A percentile compares a stretch with the other conserved stretches of the same genome.
Conservation (phyloP, 208 protist species). For the Acanthamoeba quina region DNA sequence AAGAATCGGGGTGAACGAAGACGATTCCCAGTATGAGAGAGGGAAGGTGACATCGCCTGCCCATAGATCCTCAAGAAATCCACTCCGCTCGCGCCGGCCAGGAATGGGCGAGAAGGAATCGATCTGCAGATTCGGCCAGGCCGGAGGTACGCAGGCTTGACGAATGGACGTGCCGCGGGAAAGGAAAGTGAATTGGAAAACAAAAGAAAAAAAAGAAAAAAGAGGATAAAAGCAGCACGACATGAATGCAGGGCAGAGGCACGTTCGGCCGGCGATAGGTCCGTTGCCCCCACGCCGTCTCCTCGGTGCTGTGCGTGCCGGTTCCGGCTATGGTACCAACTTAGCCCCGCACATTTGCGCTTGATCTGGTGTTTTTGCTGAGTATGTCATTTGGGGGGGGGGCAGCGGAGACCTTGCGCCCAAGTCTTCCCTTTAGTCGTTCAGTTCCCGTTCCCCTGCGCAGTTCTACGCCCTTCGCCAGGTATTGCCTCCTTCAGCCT, state of each 20-base stretch:
- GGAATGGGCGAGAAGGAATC: background rate
- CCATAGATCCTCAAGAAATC: background rate
- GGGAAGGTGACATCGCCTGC: background rate
- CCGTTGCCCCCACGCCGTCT: background rate
- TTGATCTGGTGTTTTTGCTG: too few species aligned
- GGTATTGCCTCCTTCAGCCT: background rate
- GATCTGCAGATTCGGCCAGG: background rate
- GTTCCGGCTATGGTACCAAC: background rate
- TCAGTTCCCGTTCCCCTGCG: too few species aligned
- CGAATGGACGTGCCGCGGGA: too few species aligned
- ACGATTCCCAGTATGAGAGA: background rate
- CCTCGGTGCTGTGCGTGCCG: background rate
- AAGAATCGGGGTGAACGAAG: background rate
- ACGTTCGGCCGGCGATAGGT: background rate
- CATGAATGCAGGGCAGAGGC: background rate
- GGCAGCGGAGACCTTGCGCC: too few species aligned
- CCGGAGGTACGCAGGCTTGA: background rate
- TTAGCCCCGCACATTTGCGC: too few species aligned
- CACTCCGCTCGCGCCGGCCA: background rate
- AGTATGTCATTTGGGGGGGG: too few species aligned
- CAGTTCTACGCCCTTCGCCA: background rate
- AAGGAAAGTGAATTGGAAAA: background rate
- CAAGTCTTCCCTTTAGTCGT: too few species aligned
- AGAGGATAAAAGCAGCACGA: background rate
- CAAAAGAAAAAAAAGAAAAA: background rate